Evolutionary conservation across 2,329 filamentous ascomycete genomes (phyloP).

Genomic region (Phaeosphaeriaceae sp.): DNA sequence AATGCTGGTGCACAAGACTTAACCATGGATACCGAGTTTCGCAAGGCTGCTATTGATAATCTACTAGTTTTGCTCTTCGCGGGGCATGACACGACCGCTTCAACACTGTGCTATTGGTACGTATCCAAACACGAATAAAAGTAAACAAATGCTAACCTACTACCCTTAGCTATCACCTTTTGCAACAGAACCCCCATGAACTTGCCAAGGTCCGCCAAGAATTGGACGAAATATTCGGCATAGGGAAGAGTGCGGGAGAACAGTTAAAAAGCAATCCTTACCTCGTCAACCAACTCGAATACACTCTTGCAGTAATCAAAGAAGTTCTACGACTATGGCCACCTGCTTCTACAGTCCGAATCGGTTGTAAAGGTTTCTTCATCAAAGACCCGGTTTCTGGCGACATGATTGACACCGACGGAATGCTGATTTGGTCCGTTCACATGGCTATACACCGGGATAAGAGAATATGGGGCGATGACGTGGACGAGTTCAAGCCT

Average conservation of each 20-base stretch:
- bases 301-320: slow-evolving; percentile 45
- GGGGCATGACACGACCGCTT: slow-evolving; percentile 45
- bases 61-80: slow-evolving; percentile 38
- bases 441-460: slow-evolving; percentile 24
- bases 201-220: slow-evolving; percentile 34
- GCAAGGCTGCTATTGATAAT: slow-evolving; percentile 30
- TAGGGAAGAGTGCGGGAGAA: slow-evolving; percentile 12
- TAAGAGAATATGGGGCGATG: slow-evolving; percentile 21
- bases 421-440: slow-evolving; percentile 19
- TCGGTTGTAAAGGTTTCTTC: slow-evolving; percentile 16
- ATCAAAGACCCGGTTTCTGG: slow-evolving; percentile 27
- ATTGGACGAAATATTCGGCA: slow-evolving; percentile 39
- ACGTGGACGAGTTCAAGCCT: slow-evolving; percentile 28
- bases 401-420: slow-evolving; percentile 26
- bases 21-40: slow-evolving; percentile 32
- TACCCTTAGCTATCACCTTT: slow-evolving; percentile 23
- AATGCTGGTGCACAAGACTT: slow-evolving; percentile 16
- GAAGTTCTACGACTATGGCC: slow-evolving; percentile 43
- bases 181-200: slow-evolving; percentile 31
- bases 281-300: slow-evolving; percentile 38
- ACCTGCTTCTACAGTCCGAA: slow-evolving; percentile 38
- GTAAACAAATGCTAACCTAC: background rate
- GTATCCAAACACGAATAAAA: background rate
- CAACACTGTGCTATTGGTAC: slow-evolving; percentile 39
- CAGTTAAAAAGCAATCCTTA: slow-evolving; percentile 28